Percentiles rank a stretch among this genome's conserved stretches.
Evolutionary conservation across 768 basidiomycete genomes (phyloP).

Genomic region (Podaxis sp.): DNA sequence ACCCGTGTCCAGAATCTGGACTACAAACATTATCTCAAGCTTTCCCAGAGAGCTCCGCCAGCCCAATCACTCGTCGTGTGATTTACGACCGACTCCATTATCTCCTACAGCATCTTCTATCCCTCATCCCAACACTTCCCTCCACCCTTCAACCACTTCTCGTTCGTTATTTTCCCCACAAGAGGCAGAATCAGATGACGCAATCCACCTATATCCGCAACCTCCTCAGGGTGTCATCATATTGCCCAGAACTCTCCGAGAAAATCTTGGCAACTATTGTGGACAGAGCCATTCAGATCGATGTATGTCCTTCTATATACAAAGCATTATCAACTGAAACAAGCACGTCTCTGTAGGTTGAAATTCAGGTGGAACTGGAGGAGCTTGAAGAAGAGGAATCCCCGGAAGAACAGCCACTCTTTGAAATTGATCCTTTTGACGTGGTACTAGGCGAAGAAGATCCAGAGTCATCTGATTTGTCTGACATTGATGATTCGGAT

Average conservation of each 20-base stretch:
- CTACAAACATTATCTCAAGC: slow-evolving; percentile 58
- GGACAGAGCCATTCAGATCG: slow-evolving; percentile 94
- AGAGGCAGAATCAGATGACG: slow-evolving; percentile 75
- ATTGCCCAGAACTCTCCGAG: slow-evolving; percentile 86
- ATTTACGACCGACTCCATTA: slow-evolving; percentile 87
- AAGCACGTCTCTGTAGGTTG: slow-evolving; percentile 55
- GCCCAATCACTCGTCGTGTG: slow-evolving; percentile 74
- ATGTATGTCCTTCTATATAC: slow-evolving; percentile 55
- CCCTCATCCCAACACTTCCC: slow-evolving; percentile 89
- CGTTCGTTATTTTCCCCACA: slow-evolving; percentile 87
- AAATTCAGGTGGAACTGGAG: slow-evolving; percentile 95
- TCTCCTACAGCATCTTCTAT: slow-evolving; percentile 83
- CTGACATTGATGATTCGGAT: slow-evolving; percentile 54
- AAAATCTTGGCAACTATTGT: slow-evolving; percentile 84
- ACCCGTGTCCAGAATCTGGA: slow-evolving; percentile 58
- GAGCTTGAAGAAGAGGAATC: slow-evolving; percentile 77
- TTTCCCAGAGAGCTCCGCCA: slow-evolving; percentile 62
- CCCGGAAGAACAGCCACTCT: slow-evolving; percentile 43
- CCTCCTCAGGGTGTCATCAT: slow-evolving; percentile 74
- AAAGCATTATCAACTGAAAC: not conserved
- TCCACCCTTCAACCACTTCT: slow-evolving; percentile 86
- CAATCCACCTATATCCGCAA: slow-evolving; percentile 94
- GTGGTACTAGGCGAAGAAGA: slow-evolving; percentile 77
- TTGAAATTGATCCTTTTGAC: slow-evolving; percentile 86
- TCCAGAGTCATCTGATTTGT: slow-evolving; percentile 23